phyloP scores from a whole-genome alignment of 352 stramenopile genomes.

The Thalassiosira oceanica region DNA sequence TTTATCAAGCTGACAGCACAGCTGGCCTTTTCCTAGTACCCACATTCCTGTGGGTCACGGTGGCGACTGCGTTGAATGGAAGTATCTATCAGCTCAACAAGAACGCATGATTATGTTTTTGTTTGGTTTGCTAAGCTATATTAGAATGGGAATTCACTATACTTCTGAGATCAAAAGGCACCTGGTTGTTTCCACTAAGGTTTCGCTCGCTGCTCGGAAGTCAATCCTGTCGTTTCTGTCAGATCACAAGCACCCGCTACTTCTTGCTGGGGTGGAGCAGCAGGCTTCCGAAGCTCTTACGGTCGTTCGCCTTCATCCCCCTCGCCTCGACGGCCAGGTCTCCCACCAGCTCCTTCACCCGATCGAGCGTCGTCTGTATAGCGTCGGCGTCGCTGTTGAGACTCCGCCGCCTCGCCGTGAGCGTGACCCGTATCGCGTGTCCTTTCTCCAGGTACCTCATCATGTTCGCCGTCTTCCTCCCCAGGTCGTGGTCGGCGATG shows the following conservation, averaged over 20 bases:
- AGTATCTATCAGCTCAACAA: slow-evolving; percentile 60
- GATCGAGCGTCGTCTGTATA: slow-evolving; percentile 53
- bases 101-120: too few species aligned
- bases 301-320: slow-evolving; percentile 48
- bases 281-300: slow-evolving; percentile 36
- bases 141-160: background rate
- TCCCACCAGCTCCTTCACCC: slow-evolving; percentile 53
- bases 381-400: slow-evolving; percentile 46
- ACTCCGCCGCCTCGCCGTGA: slow-evolving; percentile 44
- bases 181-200: background rate
- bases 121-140: slow-evolving; percentile 6
- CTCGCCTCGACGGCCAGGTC: slow-evolving; percentile 49
- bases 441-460: slow-evolving; percentile 55
- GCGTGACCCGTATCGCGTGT: slow-evolving; percentile 59
- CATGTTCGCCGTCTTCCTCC: slow-evolving; percentile 59
- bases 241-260: slow-evolving; percentile 33
- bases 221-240: slow-evolving; percentile 42
- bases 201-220: background rate
- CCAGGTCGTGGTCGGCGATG: slow-evolving; percentile 69
- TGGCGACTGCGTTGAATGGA: slow-evolving; percentile 65
- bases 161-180: background rate
- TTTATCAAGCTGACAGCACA: slow-evolving; percentile 46
- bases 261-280: slow-evolving; percentile 45
- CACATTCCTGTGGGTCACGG: slow-evolving; percentile 68
- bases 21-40: slow-evolving; percentile 65